Evolutionary conservation across 2,329 filamentous ascomycete species (phyloP), one percentile per base, ranked within the genome.

Genomic region (Apiospora sp.): DNA sequence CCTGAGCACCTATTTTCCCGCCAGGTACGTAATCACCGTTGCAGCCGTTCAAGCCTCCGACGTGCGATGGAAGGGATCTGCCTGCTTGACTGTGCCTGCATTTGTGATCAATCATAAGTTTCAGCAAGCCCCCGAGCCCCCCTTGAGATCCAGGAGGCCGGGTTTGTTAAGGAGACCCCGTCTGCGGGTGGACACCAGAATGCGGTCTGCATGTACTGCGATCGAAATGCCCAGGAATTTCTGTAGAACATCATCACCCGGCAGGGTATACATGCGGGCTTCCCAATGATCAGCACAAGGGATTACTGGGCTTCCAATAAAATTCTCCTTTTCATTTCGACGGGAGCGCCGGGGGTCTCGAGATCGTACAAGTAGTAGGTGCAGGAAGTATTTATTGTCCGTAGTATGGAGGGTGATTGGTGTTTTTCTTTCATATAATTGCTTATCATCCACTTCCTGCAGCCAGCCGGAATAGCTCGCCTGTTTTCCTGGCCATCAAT

Each of bases 101-200:
- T 7, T 41, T 64, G 58, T 64, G 58, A 64, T 64, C 34, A 64
- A 64, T 64, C 58, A 64, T 64, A 64, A 64, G 58, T 64, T 64
- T 64, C 58, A 64, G 54, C 12, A 37, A 41, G 10, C 37, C 37
- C 37, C 37, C 37, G 37, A 41, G 37, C 16, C 30, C 54, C 34
- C 34, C 30, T 24, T 61, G 54, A 22, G 10, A 6, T 13, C 27
- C 14, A 13, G 27, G 27, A 24, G 16, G 27, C 54, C 27, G 54
- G 54, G 54, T 61, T 61, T 64, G 58, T 64, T 64, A 34, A 64
- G 30, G n/a, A 34, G 54, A 34, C 58, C 58, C 58, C 58, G 58
- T 64, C 34, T 10, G 34, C 58, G 7, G 58, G 58, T 64, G 58
- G 58, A 64, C 58, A 64, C 58, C 34, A 41, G 19, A 30, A 64